phyloP scores from a whole-genome alignment of 2,329 filamentous ascomycete species.

The Fusarium circinatum region DNA sequence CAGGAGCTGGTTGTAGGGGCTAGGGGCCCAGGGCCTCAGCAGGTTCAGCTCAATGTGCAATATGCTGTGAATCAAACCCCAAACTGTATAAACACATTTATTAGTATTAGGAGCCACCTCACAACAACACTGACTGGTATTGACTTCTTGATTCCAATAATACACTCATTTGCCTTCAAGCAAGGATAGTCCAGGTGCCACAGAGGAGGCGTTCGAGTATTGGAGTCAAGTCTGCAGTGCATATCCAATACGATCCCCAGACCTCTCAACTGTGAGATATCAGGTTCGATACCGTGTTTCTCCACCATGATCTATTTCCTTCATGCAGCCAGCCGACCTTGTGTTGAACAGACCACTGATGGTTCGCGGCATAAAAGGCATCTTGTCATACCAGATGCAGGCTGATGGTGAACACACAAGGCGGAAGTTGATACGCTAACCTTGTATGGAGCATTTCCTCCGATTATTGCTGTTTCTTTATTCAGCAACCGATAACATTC shows the following conservation, averaged over 20 bases:
- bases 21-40: too few species aligned
- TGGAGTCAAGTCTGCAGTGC: not conserved
- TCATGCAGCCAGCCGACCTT: conserved; percentile 25
- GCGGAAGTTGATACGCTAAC: not conserved
- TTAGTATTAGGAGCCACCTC: not conserved
- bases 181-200: conserved; percentile 3
- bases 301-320: not conserved
- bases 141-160: not conserved
- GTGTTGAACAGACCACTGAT: not conserved
- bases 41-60: not conserved
- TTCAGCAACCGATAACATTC: not conserved
- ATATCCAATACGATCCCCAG: not conserved
- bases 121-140: not conserved
- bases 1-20: not conserved
- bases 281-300: not conserved
- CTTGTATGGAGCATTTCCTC: not conserved
- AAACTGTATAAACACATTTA: not conserved
- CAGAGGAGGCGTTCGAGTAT: conserved; percentile 2
- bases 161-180: not conserved
- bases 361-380: not conserved
- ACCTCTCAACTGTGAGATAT: not conserved
- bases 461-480: not conserved
- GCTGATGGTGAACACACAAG: not conserved
- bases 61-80: conserved; percentile 6
- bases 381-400: conserved; percentile 12